phyloP scores from a whole-genome alignment of 257 asterid genomes.

The Thymus mandschuricus region DNA sequence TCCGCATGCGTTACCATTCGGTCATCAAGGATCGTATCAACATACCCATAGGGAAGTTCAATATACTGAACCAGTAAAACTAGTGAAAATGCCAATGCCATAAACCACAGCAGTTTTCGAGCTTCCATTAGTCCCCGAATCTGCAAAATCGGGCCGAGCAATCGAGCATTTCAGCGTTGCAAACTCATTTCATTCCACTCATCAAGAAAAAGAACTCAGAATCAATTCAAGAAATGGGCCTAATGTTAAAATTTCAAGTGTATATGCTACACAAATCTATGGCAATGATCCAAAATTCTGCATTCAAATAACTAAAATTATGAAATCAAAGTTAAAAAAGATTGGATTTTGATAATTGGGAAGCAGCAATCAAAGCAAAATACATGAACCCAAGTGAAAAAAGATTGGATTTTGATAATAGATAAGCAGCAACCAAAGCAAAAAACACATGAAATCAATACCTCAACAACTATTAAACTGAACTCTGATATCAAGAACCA shows the following conservation, averaged over 20 bases:
- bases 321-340: too few species aligned
- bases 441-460: slow-evolving; percentile 27
- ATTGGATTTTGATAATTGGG: not conserved
- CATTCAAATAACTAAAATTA: not conserved
- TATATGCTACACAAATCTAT: too few species aligned
- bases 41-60: slow-evolving; percentile 63
- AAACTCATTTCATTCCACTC: slow-evolving; percentile 21
- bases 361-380: slow-evolving; percentile 1
- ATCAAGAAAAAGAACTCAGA: not conserved
- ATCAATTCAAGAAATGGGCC: slow-evolving; percentile 1
- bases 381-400: slow-evolving; percentile 16
- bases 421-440: not conserved
- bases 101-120: slow-evolving; percentile 50
- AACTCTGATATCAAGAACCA: too few species aligned
- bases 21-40: too few species aligned
- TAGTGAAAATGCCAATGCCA: slow-evolving; percentile 51
- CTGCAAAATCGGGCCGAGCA: not conserved
- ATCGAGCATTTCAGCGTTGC: not conserved
- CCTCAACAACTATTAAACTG: not conserved
- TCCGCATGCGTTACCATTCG: too few species aligned
- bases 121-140: slow-evolving; percentile 36
- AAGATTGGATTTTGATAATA: not conserved
- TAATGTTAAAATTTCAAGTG: not conserved
- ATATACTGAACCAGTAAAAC: slow-evolving; percentile 54
- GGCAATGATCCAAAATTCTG: not conserved